These are phyloP conservation scores for Fagopyrum tataricum DNA, from an alignment of 148 eudicot genomes.

Conservation along the genomic window DNA sequence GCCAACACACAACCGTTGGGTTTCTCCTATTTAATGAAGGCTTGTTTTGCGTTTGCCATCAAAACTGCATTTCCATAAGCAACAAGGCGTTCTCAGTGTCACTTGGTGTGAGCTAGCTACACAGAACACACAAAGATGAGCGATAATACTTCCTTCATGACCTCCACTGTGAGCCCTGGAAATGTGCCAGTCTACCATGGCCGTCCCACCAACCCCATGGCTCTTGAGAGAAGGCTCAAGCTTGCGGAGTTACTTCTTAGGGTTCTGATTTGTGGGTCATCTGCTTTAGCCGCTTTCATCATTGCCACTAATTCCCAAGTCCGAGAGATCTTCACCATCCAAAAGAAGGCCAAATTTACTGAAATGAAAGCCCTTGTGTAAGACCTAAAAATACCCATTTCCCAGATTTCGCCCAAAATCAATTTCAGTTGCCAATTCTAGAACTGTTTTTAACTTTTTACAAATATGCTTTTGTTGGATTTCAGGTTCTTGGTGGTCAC, in stretches of 20 bases:
- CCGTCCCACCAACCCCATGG: constrained; percentile 33
- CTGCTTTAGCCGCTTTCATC: constrained; percentile 55
- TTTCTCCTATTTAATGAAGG: not conserved
- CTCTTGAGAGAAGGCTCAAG: constrained; percentile 52
- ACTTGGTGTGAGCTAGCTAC: not conserved
- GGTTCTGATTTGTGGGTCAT: constrained; percentile 45
- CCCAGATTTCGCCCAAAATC: not conserved
- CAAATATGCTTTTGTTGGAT: not conserved
- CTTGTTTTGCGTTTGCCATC: not conserved
- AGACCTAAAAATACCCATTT: constrained; percentile 16
- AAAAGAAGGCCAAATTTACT: constrained; percentile 68
- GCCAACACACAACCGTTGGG: not conserved
- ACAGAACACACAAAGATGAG: not conserved
- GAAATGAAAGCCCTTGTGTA: constrained; percentile 94
- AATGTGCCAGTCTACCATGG: constrained; percentile 60
- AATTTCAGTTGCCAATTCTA: not conserved
- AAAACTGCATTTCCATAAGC: not conserved
- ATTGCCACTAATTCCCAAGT: constrained; percentile 57
- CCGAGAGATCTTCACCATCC: constrained; percentile 54
- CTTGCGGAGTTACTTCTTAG: constrained; percentile 64
- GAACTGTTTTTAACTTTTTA: not conserved
- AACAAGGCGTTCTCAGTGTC: not conserved
- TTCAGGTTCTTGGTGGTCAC: constrained; percentile 72
- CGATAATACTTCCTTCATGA: constrained; percentile 24
- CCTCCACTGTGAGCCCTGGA: constrained; percentile 61